A percentile compares a stretch with the other conserved stretches of the same genome.
phyloP scores from a whole-genome alignment of 192 early-diverging fungal genomes.

The Coemansia sp. region DNA sequence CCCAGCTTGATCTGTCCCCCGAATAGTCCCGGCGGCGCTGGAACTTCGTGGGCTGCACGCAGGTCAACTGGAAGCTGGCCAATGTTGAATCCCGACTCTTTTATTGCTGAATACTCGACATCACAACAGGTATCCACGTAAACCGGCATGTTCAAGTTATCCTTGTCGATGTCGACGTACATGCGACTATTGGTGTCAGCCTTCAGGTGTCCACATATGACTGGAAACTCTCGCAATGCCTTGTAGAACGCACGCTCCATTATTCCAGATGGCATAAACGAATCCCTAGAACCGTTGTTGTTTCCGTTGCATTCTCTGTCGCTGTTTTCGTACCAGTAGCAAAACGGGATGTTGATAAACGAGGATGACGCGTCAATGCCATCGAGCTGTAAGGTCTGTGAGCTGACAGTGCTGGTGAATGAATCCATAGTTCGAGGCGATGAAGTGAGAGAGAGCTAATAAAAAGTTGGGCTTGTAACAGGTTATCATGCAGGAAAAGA shows the following conservation, averaged over 20 bases:
- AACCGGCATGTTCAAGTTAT: constrained; percentile 31
- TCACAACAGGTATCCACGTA: constrained; percentile 15
- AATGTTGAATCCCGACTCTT: background rate
- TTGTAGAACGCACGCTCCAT: constrained; percentile 20
- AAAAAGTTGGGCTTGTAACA: too few species aligned
- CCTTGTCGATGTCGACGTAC: constrained; percentile 7
- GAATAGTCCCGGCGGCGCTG: background rate
- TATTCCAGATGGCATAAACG: constrained; percentile 22
- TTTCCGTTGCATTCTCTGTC: background rate
- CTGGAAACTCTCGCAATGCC: constrained; percentile 15
- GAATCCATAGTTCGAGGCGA: constrained; percentile 3
- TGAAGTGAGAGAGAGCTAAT: background rate
- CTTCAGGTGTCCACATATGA: constrained; percentile 13
- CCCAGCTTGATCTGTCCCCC: background rate
- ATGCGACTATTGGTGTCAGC: background rate
- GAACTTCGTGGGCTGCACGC: background rate
- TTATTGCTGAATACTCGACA: background rate
- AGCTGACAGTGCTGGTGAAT: background rate
- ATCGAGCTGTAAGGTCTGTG: constrained; percentile 9
- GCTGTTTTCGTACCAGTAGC: constrained; percentile 19
- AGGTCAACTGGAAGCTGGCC: background rate
- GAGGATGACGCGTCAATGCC: constrained; percentile 8
- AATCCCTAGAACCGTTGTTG: background rate
- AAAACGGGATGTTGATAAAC: constrained; percentile 5
- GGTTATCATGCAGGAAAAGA: too few species aligned